Evolutionary conservation across 2,329 filamentous ascomycete genomes (phyloP).

Genomic region (Cryphonectria nitschkei): DNA sequence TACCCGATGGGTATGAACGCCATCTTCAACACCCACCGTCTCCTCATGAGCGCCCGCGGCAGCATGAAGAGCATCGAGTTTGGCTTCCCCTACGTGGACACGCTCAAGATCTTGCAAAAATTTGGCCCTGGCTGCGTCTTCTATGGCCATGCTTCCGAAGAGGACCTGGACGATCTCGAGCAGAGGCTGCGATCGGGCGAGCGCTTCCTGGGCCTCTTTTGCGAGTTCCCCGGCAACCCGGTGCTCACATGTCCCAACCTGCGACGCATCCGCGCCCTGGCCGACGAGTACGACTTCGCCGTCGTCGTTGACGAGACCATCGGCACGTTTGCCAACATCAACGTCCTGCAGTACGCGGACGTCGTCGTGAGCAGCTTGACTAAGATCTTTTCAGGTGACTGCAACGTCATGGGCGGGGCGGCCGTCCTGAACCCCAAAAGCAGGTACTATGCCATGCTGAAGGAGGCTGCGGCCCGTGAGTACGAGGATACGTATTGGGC

Average conservation of each 20-base stretch:
- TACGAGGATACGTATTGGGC: conserved; percentile 94
- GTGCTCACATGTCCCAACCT: conserved; percentile 85
- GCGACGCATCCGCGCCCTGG: conserved; percentile 75
- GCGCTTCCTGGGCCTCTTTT: conserved; percentile 81
- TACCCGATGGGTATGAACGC: conserved; percentile 93
- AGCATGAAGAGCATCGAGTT: conserved; percentile 80
- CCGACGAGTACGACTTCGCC: conserved; percentile 83
- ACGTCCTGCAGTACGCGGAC: conserved; percentile 87
- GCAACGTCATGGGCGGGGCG: conserved; percentile 96
- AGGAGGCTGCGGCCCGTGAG: conserved; percentile 62
- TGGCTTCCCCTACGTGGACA: conserved; percentile 98
- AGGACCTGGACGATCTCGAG: conserved; percentile 85
- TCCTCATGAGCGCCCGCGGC: conserved; percentile 67
- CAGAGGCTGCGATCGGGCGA: conserved; percentile 70
- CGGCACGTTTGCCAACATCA: conserved; percentile 93
- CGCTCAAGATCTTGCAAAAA: conserved; percentile 91
- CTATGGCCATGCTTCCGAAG: conserved; percentile 77
- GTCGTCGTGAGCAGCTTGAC: conserved; percentile 93
- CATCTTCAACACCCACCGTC: conserved; percentile 86
- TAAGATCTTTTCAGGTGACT: conserved; percentile 96
- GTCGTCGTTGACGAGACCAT: conserved; percentile 96
- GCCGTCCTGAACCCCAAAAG: conserved; percentile 66
- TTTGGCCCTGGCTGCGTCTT: conserved; percentile 89
- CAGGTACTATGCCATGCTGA: conserved; percentile 73
- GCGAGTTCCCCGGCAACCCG: conserved; percentile 94